Base-by-base conservation (phyloP, 345 rosid species). In the Eutrema heterophyllum region DNA sequence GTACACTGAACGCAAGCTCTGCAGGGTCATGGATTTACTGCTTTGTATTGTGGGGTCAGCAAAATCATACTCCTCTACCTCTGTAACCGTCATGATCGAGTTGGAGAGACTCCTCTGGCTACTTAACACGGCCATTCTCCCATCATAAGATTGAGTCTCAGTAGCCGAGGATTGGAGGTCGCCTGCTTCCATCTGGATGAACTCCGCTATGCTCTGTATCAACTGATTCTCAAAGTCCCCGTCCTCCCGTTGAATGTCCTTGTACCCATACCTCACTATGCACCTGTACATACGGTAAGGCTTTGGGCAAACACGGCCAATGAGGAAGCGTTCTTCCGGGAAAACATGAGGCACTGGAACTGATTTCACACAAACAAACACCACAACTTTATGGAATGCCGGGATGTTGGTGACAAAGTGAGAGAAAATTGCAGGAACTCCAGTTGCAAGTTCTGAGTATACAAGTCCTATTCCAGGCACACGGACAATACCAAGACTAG, bases 401-500 rank as follows among this genome's bases (percentile, higher is more conserved):
- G 97, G 97, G 67, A 94, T 87, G 81, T 94, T 94, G 30, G 96
- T 94, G 10, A 94, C 97, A 29, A 94, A 94, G 79, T 94, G 98
- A 46, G 98, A 94, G 81, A 94, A 94, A 56, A 91, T 91, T 62
- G 97, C 85, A 53, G 98, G 97, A 68, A 94, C 89, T 32, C 98
- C 97, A 5, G 97, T 88, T 35, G 97, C 98, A 67, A 91, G 78
- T 75, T 94, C 98, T 0, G 98, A 86, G 80, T 94, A 91, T 58
- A 94, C 82, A 38, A 94, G 94, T 49, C 98, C 98, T 74, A 91
- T 91, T 50, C 98, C 97, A 18, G 95, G 96, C 41, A 94, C 98
- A 24, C 96, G 97, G 56, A 94, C 96, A 58, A 94, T 91, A 9
- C 96, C 97, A 51, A 94, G 98, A 74, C 97, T 91, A 51, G 98